Evolutionary conservation across 2,329 filamentous ascomycete genomes (phyloP).

Genomic region (Diaporthe helianthi): DNA sequence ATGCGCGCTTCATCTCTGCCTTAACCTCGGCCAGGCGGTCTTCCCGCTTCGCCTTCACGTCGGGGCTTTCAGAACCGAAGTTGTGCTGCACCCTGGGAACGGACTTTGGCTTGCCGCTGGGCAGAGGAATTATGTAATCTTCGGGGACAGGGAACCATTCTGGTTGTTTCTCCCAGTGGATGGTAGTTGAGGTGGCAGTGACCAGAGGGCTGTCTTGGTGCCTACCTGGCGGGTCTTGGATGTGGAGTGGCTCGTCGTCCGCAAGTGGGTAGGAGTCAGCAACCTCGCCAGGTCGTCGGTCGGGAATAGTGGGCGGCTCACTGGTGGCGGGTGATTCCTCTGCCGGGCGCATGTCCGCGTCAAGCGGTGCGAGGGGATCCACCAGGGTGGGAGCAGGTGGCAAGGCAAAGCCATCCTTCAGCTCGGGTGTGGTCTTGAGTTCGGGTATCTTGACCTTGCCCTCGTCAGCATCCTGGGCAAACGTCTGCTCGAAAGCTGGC

Average conservation of each 20-base stretch:
- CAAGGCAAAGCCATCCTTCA: conserved; percentile 39
- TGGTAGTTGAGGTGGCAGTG: conserved; percentile 40
- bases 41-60: conserved; percentile 67
- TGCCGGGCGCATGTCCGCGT: conserved; percentile 35
- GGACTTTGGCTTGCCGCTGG: conserved; percentile 70
- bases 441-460: conserved; percentile 40
- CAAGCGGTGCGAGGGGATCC: background rate
- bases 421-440: conserved; percentile 40
- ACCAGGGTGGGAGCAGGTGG: conserved; percentile 37
- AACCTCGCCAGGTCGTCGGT: conserved; percentile 39
- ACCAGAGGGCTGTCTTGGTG: conserved; percentile 36
- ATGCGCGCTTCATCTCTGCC: conserved; percentile 77
- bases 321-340: conserved; percentile 40
- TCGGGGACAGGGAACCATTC: conserved; percentile 80
- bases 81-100: conserved; percentile 80
- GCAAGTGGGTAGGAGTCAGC: conserved; percentile 37
- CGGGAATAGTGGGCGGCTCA: conserved; percentile 41
- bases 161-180: conserved; percentile 76
- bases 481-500: conserved; percentile 15
- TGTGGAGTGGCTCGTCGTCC: conserved; percentile 33
- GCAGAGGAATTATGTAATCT: conserved; percentile 76
- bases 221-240: conserved; percentile 39
- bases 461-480: background rate
- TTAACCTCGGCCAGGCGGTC: conserved; percentile 72
- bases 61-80: conserved; percentile 71